These are phyloP conservation scores for Aspergillus fumigatiaffinis DNA, from an alignment of 2,329 filamentous ascomycete species.

Conservation along the genomic window DNA sequence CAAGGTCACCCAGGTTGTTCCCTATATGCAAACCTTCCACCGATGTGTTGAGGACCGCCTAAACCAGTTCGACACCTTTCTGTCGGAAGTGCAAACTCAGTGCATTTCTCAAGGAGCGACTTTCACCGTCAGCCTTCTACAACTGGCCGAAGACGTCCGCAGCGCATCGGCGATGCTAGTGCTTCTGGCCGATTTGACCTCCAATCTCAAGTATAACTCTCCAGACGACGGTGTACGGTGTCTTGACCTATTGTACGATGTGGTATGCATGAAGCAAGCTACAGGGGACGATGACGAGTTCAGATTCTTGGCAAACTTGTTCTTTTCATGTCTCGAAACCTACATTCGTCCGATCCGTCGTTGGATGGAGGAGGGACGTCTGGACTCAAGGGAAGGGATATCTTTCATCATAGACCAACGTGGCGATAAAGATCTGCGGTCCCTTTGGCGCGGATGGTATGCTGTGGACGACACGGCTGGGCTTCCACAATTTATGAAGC, in stretches of 20 bases:
- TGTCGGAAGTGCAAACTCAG: conserved; percentile 58
- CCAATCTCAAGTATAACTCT: conserved; percentile 47
- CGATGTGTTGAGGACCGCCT: conserved; percentile 59
- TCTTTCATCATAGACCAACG: conserved; percentile 70
- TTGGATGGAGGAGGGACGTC: conserved; percentile 80
- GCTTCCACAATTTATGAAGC: conserved; percentile 67
- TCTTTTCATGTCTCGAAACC: conserved; percentile 75
- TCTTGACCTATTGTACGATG: conserved; percentile 72
- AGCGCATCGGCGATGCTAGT: conserved; percentile 53
- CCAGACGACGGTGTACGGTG: conserved; percentile 61
- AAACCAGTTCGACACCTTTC: conserved; percentile 51
- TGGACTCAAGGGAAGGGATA: conserved; percentile 61
- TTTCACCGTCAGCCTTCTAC: conserved; percentile 63
- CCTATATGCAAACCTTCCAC: conserved; percentile 68
- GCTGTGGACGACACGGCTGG: conserved; percentile 57
- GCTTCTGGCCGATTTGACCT: conserved; percentile 59
- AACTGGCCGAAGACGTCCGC: conserved; percentile 56
- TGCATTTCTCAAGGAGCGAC: conserved; percentile 55
- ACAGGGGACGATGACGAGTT: conserved; percentile 62
- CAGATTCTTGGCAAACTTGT: conserved; percentile 61
- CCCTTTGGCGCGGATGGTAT: conserved; percentile 75
- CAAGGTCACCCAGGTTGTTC: conserved; percentile 44
- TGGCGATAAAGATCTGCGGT: conserved; percentile 54
- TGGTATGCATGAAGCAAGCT: conserved; percentile 65
- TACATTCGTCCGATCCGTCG: conserved; percentile 74